Base-by-base conservation (phyloP, 352 stramenopile species). In the Pythium plurisporium region DNA sequence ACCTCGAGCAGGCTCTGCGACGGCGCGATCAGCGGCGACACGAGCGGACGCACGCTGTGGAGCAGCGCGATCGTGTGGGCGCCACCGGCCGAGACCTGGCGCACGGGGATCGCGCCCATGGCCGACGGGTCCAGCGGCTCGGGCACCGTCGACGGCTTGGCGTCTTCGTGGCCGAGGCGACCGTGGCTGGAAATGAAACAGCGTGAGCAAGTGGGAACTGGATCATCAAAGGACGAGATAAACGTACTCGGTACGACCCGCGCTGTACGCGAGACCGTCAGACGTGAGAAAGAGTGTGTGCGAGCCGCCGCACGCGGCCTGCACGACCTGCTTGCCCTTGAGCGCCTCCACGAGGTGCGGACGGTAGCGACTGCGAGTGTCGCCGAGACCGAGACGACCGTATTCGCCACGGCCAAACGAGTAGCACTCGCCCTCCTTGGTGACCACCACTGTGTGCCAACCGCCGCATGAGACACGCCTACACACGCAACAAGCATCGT, bases 231-330 rank as follows among this genome's bases (percentile, higher is more conserved):
- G 20, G 9, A 54, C 26, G n/a, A 19, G 9, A 29, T 9, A 17
- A 11, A 75, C 89, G 61, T 82, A 96, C 82, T 97, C 87, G 23
- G 87, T 72, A 44, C 79, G 68, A 41, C 90, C 89, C 41, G 78
- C 83, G 62, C 85, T 91, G 62, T 84, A 96, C 14, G 86, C 84
- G 40, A 88, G 64, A 27, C 89, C 89, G 25, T 96, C 82, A 38
- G 74, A 79, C 20, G 85, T 94, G 30, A 96, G 72, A 40, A 96
- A 94, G 34, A 95, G 66, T 34, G 87, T 95, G 78, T 97, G 89
- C 2, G 67, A 66, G n/a, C 67, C 67, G 45, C 83, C 83, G n/a
- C 79, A 89, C 11, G 83, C 79, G 29, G 79, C 83, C 46, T 93
- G 80, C 41, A 91, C 82, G 26, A 93, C 69, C 1, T 47, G 63